Conservation (phyloP, 345 rosid species). For the Salix udensis region DNA sequence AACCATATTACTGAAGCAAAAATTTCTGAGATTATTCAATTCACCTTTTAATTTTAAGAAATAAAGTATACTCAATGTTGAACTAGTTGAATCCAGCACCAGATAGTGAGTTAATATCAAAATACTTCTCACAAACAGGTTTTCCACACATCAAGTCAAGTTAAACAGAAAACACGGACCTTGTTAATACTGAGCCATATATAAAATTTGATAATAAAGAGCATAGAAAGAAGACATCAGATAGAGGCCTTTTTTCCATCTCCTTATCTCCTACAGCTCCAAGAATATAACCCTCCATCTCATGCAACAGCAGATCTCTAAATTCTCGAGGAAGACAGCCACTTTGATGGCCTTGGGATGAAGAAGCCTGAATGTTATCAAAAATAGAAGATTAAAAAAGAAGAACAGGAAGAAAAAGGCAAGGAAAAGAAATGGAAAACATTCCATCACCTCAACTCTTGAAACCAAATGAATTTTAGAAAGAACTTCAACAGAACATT, state of each 20-base stretch:
- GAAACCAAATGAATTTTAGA: slow-evolving; percentile 42
- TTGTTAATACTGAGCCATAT: slow-evolving; percentile 48
- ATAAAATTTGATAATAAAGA: slow-evolving; percentile 65
- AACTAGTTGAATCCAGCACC: background rate
- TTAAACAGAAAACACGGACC: slow-evolving; percentile 44
- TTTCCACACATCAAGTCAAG: background rate
- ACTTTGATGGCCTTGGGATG: slow-evolving; percentile 37
- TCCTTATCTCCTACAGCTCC: slow-evolving; percentile 40
- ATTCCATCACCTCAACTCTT: slow-evolving; percentile 38
- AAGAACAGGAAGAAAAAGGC: background rate
- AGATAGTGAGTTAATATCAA: background rate
- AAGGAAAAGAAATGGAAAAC: slow-evolving; percentile 6
- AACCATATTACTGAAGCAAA: background rate
- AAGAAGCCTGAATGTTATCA: slow-evolving; percentile 40
- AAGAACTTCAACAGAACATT: slow-evolving; percentile 76
- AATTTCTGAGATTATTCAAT: background rate
- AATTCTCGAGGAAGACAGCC: slow-evolving; percentile 60
- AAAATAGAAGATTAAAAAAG: slow-evolving; percentile 12
- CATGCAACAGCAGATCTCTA: slow-evolving; percentile 69
- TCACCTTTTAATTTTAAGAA: background rate
- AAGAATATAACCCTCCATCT: slow-evolving; percentile 59
- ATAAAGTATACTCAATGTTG: background rate
- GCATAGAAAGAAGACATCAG: slow-evolving; percentile 61
- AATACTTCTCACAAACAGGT: background rate
- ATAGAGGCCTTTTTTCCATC: slow-evolving; percentile 47